Evolutionary conservation across 768 basidiomycete species (phyloP).

Genomic region (Pisolithus tinctorius): DNA sequence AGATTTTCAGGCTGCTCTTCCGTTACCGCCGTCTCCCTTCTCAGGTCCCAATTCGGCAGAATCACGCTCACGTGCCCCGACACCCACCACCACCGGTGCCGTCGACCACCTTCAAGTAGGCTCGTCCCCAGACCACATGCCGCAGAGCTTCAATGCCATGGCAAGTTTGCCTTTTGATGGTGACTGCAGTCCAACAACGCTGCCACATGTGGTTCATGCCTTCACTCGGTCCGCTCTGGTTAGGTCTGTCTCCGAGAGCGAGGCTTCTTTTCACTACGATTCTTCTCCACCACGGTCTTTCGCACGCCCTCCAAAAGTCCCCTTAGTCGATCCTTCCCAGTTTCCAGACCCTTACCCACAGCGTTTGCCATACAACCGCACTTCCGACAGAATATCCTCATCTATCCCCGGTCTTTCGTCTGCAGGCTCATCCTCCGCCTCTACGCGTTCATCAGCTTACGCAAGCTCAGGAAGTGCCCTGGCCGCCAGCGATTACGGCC

Average conservation of each 20-base stretch:
- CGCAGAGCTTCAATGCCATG: constrained; percentile 16
- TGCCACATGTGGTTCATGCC: constrained; percentile 17
- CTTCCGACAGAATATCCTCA: constrained; percentile 28
- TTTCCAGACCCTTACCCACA: constrained; percentile 72
- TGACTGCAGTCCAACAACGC: constrained; percentile 14
- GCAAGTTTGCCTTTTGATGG: constrained; percentile 6
- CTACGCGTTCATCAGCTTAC: constrained; percentile 73
- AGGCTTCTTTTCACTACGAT: constrained; percentile 32
- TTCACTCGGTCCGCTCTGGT: constrained; percentile 29
- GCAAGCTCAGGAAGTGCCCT: constrained; percentile 62
- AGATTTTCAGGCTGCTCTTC: constrained; percentile 24
- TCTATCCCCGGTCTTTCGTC: constrained; percentile 59
- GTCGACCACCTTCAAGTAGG: constrained; percentile 15
- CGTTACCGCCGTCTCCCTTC: constrained; percentile 26
- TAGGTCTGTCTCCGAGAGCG: constrained; percentile 36
- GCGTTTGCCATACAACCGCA: constrained; percentile 40
- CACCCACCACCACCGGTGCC: constrained; percentile 21
- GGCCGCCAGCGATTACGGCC: constrained; percentile 53
- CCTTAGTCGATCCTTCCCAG: constrained; percentile 53
- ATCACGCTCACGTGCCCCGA: constrained; percentile 35
- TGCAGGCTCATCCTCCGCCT: constrained; percentile 61
- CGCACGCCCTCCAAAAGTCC: constrained; percentile 38
- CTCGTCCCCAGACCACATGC: constrained; percentile 17
- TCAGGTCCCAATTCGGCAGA: constrained; percentile 25
- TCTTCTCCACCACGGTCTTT: constrained; percentile 29